phyloP scores from a whole-genome alignment of 2,329 filamentous ascomycete species.

The Neocatenulostroma microsporum region DNA sequence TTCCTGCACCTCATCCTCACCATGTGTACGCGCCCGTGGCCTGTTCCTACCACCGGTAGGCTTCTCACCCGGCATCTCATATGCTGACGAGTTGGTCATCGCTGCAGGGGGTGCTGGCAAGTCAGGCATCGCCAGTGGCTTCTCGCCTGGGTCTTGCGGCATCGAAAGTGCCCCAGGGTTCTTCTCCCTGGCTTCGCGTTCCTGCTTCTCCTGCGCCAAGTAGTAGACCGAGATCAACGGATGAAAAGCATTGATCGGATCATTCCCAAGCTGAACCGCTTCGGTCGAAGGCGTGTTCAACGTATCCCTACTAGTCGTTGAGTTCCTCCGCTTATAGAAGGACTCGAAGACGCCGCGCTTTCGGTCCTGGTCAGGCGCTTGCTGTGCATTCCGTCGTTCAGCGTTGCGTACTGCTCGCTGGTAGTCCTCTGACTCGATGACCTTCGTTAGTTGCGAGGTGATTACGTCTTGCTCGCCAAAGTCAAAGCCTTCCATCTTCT shows the following conservation, averaged over 20 bases:
- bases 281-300: constrained; percentile 77
- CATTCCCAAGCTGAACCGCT: constrained; percentile 69
- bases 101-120: constrained; percentile 75
- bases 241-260: constrained; percentile 88
- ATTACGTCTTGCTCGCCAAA: constrained; percentile 86
- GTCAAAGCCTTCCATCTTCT: constrained; percentile 96
- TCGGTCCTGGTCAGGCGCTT: constrained; percentile 62
- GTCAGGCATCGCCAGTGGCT: constrained; percentile 56
- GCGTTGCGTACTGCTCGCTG: constrained; percentile 69
- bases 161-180: constrained; percentile 54
- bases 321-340: constrained; percentile 95
- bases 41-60: constrained; percentile 75
- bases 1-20: constrained; percentile 82
- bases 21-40: constrained; percentile 83
- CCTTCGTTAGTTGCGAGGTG: constrained; percentile 67
- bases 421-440: constrained; percentile 92
- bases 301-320: constrained; percentile 79
- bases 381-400: constrained; percentile 56
- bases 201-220: constrained; percentile 88
- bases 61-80: constrained; percentile 84
- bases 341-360: constrained; percentile 90
- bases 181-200: constrained; percentile 58
- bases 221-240: constrained; percentile 92
- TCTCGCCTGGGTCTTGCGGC: constrained; percentile 50
- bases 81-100: constrained; percentile 75